Percentiles rank a stretch among this genome's conserved stretches.
Conservation (phyloP, 2,329 filamentous ascomycete species). For the Lachnellula occidentalis region DNA sequence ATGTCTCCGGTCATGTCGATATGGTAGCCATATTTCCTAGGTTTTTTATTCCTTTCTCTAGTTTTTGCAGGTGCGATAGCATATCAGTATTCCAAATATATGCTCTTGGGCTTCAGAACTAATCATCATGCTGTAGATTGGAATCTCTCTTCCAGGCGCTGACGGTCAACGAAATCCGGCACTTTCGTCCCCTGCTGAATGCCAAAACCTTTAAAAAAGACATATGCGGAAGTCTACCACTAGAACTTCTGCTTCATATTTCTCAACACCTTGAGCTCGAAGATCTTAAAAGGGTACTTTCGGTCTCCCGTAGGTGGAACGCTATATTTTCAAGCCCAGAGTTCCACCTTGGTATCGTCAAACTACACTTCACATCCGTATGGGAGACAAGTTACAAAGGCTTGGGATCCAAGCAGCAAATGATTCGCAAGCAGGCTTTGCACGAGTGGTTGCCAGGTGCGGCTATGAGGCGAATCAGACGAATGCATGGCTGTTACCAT, state of each 20-base stretch:
- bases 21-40: no score
- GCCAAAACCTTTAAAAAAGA: conserved; percentile 9
- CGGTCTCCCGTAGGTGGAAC: conserved; percentile 23
- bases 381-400: not conserved
- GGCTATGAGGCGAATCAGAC: conserved; percentile 2
- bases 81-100: not conserved
- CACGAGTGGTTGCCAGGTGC: conserved; percentile 3
- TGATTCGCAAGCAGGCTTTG: not conserved
- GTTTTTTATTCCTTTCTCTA: no score
- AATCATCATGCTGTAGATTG: conserved; percentile 11
- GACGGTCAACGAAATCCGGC: conserved; percentile 13
- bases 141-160: conserved; percentile 13
- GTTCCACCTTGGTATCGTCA: conserved; percentile 9
- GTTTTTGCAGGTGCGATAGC: no score
- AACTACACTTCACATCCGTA: not conserved
- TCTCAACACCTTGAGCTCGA: conserved; percentile 19
- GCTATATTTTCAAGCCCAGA: conserved; percentile 14
- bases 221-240: conserved; percentile 14
- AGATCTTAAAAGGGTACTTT: conserved; percentile 18
- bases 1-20: no score
- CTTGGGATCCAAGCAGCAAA: not conserved
- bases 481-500: conserved; percentile 3
- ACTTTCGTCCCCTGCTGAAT: conserved; percentile 13
- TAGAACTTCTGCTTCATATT: conserved; percentile 19
- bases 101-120: not conserved